Conservation (phyloP, 2,329 filamentous ascomycete genomes). For the Botryotinia calthae region DNA sequence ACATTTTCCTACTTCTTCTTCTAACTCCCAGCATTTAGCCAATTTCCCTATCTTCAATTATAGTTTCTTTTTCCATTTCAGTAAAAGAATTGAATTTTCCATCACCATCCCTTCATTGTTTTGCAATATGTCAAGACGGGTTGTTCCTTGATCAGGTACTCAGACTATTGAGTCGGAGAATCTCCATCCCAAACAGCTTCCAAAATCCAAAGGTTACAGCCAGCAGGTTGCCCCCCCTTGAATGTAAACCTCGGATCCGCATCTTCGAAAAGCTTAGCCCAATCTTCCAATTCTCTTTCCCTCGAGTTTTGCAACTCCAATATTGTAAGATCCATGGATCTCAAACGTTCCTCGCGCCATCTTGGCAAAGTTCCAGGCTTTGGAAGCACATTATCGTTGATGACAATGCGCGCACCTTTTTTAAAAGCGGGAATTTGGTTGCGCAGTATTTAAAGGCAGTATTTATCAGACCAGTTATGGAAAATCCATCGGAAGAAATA, state of each 20-base stretch:
- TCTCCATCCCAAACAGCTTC: not conserved
- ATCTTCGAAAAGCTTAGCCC: constrained; percentile 35
- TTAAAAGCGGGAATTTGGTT: constrained; percentile 44
- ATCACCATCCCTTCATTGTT: not conserved
- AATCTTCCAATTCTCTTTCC: constrained; percentile 39
- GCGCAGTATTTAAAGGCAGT: constrained; percentile 40
- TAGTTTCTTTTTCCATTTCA: not conserved
- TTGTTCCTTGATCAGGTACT: not conserved
- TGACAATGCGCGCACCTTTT: constrained; percentile 41
- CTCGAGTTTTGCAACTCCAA: constrained; percentile 33
- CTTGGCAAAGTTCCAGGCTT: constrained; percentile 5
- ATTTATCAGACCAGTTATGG: constrained; percentile 49
- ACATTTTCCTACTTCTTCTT: not conserved
- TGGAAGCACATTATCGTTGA: constrained; percentile 20
- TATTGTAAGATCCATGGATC: constrained; percentile 38
- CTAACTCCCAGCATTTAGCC: not conserved
- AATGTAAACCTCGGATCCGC: constrained; percentile 31
- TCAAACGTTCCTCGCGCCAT: constrained; percentile 17
- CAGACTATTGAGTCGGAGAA: not conserved
- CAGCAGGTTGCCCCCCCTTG: not conserved
- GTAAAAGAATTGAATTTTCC: not conserved
- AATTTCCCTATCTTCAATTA: not conserved
- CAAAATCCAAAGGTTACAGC: constrained; percentile 10
- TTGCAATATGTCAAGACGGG: not conserved
- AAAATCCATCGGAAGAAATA: constrained; percentile 49